Percentiles rank a stretch among this genome's conserved stretches.
These are phyloP conservation scores for Citrus trifoliata DNA, from an alignment of 345 rosid species.

Conservation along the genomic window DNA sequence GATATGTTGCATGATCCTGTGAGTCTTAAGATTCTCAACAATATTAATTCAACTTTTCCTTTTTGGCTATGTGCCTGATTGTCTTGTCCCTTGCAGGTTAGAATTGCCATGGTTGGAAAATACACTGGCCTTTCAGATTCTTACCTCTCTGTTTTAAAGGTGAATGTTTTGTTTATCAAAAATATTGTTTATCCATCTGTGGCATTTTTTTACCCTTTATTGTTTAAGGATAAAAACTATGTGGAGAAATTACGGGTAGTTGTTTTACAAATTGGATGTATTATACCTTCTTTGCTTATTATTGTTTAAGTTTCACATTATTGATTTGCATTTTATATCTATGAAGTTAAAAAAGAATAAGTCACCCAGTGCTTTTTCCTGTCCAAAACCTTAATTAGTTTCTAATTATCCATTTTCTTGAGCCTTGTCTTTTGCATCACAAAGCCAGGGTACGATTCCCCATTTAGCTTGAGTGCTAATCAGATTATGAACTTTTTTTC, in stretches of 20 bases:
- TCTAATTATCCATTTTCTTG: neutral
- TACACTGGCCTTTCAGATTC: constrained; percentile 75
- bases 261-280: neutral
- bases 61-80: constrained; percentile 7
- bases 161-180: constrained; percentile 10
- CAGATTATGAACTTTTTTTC: neutral
- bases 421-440: neutral
- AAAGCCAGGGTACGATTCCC: neutral
- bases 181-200: neutral
- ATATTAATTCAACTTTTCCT: neutral
- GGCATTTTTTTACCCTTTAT: neutral
- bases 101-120: constrained; percentile 82
- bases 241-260: neutral
- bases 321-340: neutral
- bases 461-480: neutral
- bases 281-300: neutral
- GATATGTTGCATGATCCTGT: constrained; percentile 71
- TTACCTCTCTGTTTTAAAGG: constrained; percentile 77
- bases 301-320: neutral
- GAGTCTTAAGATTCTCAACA: constrained; percentile 21
- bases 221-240: neutral
- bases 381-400: neutral
- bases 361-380: neutral
- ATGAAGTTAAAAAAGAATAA: neutral
- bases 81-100: constrained; percentile 44